A percentile compares a stretch with the other conserved stretches of the same genome.
phyloP scores from a whole-genome alignment of 164 flowering plant genomes.

The Amborella trichopoda region DNA sequence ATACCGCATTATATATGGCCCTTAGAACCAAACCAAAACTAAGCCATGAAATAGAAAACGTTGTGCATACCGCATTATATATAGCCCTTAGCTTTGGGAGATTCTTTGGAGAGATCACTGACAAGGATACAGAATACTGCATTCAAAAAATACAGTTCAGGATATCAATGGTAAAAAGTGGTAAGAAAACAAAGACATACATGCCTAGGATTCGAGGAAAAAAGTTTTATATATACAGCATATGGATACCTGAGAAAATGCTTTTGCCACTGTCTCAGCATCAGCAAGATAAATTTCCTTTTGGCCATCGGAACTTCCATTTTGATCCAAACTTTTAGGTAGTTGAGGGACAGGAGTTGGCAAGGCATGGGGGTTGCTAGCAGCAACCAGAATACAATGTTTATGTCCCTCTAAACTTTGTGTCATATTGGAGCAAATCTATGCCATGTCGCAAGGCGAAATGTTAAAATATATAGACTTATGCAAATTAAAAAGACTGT shows the following conservation, averaged over 20 bases:
- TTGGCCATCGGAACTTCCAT: constrained; percentile 40
- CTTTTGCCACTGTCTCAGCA: constrained; percentile 81
- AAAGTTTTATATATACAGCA: too few relatives aligned
- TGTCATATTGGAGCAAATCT: neutral
- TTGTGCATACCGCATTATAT: constrained; percentile 58
- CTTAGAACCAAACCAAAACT: too few relatives aligned
- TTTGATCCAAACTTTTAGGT: constrained; percentile 33
- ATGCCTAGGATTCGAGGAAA: neutral
- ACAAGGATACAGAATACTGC: constrained; percentile 75
- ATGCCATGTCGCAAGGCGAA: neutral
- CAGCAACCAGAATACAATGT: constrained; percentile 88
- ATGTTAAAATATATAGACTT: neutral
- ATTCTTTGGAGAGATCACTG: constrained; percentile 86
- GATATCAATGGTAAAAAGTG: neutral
- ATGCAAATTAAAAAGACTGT: too few relatives aligned
- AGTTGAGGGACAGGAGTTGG: constrained; percentile 78
- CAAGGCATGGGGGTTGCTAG: constrained; percentile 80
- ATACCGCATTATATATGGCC: constrained; percentile 75
- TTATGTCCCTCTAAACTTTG: constrained; percentile 47
- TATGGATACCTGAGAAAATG: constrained; percentile 69
- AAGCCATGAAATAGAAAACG: neutral
- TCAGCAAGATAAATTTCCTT: constrained; percentile 51
- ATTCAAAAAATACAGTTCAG: constrained; percentile 11
- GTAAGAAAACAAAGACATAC: neutral
- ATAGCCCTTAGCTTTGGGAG: constrained; percentile 70